These are phyloP conservation scores for Beta vulgaris DNA, from an alignment of 148 eudicot genomes.

Conservation along the genomic window DNA sequence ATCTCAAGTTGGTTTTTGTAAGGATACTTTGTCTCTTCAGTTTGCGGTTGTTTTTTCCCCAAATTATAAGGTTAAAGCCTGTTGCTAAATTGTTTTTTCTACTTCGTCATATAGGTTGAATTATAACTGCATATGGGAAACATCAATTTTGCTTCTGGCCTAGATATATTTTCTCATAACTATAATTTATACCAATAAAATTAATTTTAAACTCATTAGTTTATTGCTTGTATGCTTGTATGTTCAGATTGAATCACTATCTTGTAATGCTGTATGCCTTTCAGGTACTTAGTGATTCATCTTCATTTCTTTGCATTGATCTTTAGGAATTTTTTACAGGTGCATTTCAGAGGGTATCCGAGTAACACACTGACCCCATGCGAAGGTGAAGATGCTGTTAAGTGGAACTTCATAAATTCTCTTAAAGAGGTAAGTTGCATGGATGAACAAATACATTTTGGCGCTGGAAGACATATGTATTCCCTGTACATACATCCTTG, in stretches of 20 bases:
- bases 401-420: slow-evolving; percentile 92
- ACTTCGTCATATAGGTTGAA: background rate
- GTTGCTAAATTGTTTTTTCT: background rate
- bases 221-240: background rate
- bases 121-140: background rate
- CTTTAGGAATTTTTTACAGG: slow-evolving; percentile 42
- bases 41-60: background rate
- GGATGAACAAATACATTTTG: background rate
- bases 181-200: background rate
- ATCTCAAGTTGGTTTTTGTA: background rate
- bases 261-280: background rate
- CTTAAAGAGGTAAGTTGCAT: slow-evolving; percentile 76
- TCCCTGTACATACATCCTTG: background rate
- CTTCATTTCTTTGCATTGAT: background rate
- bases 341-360: slow-evolving; percentile 97
- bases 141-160: background rate
- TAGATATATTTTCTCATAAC: background rate
- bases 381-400: slow-evolving; percentile 86
- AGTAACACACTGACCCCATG: slow-evolving; percentile 68
- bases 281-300: background rate
- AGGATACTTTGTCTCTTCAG: background rate
- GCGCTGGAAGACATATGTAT: background rate
- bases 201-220: background rate
- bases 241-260: background rate
- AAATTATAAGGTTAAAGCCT: background rate